Percentiles rank a stretch among this genome's conserved stretches.
phyloP scores from a whole-genome alignment of 768 basidiomycete species.

The Pholiota microspora region DNA sequence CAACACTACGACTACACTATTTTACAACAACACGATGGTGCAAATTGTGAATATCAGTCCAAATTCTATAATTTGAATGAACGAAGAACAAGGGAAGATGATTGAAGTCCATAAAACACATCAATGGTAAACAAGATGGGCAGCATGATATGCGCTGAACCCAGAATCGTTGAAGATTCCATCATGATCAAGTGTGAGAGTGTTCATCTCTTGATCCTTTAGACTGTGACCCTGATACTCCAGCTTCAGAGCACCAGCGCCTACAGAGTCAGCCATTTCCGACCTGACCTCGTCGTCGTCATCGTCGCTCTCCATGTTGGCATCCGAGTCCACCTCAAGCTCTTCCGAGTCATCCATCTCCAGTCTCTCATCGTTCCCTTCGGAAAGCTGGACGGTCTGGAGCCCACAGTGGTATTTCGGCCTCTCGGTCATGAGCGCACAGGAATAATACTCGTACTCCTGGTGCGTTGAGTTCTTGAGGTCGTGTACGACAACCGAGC shows the following conservation, averaged over 20 bases:
- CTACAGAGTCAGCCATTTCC: not conserved
- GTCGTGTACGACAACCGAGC: not conserved
- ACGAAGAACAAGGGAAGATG: not conserved
- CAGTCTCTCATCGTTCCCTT: too few relatives aligned
- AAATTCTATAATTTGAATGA: too few relatives aligned
- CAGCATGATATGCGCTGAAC: not conserved
- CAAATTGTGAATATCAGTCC: too few relatives aligned
- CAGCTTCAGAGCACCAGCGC: not conserved
- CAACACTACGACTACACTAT: not conserved
- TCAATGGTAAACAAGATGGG: not conserved
- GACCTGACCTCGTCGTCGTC: not conserved
- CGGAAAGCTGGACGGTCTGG: not conserved
- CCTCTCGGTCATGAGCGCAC: not conserved
- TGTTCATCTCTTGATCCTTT: not conserved
- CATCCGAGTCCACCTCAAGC: not conserved
- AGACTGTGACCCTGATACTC: not conserved
- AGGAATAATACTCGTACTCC: not conserved
- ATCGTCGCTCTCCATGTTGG: slow-evolving; percentile 1
- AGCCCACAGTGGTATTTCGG: not conserved
- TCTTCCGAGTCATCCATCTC: not conserved
- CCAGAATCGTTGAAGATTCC: not conserved
- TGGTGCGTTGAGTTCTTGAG: not conserved
- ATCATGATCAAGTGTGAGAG: not conserved
- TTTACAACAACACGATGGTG: not conserved
- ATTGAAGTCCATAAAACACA: not conserved